Evolutionary conservation across 768 basidiomycete genomes (phyloP).

Genomic region (Hygrocybe coccinea): DNA sequence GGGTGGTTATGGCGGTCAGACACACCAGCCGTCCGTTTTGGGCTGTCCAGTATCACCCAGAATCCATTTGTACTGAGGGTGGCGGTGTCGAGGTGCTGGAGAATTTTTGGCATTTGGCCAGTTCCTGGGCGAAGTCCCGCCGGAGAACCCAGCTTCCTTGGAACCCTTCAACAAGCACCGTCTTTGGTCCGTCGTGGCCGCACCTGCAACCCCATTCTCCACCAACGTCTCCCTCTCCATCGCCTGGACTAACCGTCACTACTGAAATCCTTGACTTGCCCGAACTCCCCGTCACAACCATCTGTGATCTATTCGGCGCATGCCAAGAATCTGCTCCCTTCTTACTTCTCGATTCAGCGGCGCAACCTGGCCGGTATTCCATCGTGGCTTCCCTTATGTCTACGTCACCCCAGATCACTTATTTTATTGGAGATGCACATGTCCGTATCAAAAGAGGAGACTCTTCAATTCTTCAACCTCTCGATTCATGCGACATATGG

Average conservation of each 20-base stretch:
- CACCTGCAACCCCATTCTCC: slow-evolving; percentile 29
- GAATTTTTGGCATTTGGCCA: slow-evolving; percentile 73
- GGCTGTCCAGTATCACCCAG: slow-evolving; percentile 89
- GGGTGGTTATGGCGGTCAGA: slow-evolving; percentile 67
- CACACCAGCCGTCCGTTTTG: slow-evolving; percentile 69
- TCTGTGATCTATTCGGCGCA: slow-evolving; percentile 64
- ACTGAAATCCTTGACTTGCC: slow-evolving; percentile 42
- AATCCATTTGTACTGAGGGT: slow-evolving; percentile 67
- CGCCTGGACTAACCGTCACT: slow-evolving; percentile 19
- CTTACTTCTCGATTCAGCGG: slow-evolving; percentile 70
- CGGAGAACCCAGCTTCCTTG: slow-evolving; percentile 40
- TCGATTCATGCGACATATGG: slow-evolving; percentile 60
- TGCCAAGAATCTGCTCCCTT: slow-evolving; percentile 56
- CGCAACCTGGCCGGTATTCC: slow-evolving; percentile 67
- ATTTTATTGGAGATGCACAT: slow-evolving; percentile 46
- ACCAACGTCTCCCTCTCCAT: slow-evolving; percentile 19
- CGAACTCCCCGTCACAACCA: slow-evolving; percentile 35
- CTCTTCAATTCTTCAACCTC: slow-evolving; percentile 33
- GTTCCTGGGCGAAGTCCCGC: slow-evolving; percentile 45
- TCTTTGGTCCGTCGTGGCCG: slow-evolving; percentile 59
- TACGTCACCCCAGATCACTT: slow-evolving; percentile 53
- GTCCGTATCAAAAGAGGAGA: slow-evolving; percentile 43
- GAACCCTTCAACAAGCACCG: slow-evolving; percentile 31
- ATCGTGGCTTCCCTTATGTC: slow-evolving; percentile 61
- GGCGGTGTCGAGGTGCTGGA: slow-evolving; percentile 63